Conservation (phyloP, 495 filamentous ascomycete genomes). For the Astrothelium macrocarpum region DNA sequence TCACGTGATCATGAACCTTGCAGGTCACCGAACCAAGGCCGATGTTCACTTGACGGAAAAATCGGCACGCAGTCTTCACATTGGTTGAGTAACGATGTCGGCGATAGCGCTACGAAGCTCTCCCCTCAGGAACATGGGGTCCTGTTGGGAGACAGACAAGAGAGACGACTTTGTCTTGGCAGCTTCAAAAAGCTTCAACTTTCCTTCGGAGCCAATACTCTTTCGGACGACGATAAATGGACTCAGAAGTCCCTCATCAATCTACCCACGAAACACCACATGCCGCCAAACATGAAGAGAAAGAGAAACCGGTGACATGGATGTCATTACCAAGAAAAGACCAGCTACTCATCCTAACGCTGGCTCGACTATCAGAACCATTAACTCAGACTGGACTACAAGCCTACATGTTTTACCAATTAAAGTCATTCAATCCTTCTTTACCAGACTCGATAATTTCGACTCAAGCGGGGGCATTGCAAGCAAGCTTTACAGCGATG, state of each 20-base stretch:
- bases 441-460: slow-evolving; percentile 46
- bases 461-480: slow-evolving; percentile 66
- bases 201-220: background rate
- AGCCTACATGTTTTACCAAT: slow-evolving; percentile 50
- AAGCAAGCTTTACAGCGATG: slow-evolving; percentile 69
- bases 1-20: background rate
- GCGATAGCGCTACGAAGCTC: background rate
- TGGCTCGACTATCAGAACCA: slow-evolving; percentile 69
- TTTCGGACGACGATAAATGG: background rate
- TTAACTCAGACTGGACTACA: slow-evolving; percentile 68
- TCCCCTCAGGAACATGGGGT: background rate
- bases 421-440: slow-evolving; percentile 40
- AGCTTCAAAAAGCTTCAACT: background rate
- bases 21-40: background rate
- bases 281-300: slow-evolving; percentile 6
- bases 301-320: slow-evolving; percentile 32
- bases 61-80: background rate
- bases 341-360: slow-evolving; percentile 63
- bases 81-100: background rate
- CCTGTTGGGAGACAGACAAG: background rate
- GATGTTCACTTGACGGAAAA: background rate
- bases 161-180: background rate
- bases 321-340: slow-evolving; percentile 54
- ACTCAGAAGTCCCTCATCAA: background rate
- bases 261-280: background rate